Base-by-base conservation (phyloP, 2,329 filamentous ascomycete species). In the Fusarium penzigii region DNA sequence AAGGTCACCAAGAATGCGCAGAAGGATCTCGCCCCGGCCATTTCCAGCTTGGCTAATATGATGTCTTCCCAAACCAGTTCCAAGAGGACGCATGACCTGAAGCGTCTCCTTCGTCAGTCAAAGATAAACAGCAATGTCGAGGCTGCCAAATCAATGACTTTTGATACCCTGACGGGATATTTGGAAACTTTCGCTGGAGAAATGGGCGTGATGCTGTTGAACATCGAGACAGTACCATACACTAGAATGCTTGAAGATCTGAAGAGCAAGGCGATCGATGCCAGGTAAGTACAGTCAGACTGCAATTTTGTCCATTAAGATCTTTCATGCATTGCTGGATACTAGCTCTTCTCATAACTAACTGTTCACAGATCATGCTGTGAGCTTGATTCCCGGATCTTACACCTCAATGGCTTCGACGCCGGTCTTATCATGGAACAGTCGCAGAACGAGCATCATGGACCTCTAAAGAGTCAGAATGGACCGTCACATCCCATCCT, bases 181-280 rank as follows among this genome's bases (percentile, higher is more conserved):
- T 55, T 59, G 14, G 57, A 59, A 29, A 42, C 43, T 3, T 40
- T 55, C 42, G 57, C 57, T 16, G 38, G 29, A 29, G 52, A 59
- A 6, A 57, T 59, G 54, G 57, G 54, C 29, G 57, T 57, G 25
- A 57, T 59, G 57, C 42, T 59, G 17, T 17, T 59, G 34, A 59
- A 57, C 34, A 55, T 59, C 40, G 44, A 59, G 29, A 51, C 43
- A 2, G 45, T 14, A 3, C 49, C 57, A 29, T 59, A 57, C 29
- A n/a, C n/a, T n/a, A n/a, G n/a, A n/a, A n/a, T n/a, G n/a, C n/a
- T n/a, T n/a, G n/a, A n/a, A n/a, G n/a, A n/a, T n/a, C n/a, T n/a
- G n/a, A n/a, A n/a, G n/a, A n/a, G n/a, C n/a, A n/a, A n/a, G n/a
- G n/a, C n/a, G n/a, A n/a, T n/a, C n/a, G n/a, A n/a, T n/a, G n/a